A percentile compares a stretch with the other conserved stretches of the same genome.
Conservation (phyloP, 495 filamentous ascomycete species). For the Acidomyces sp. region DNA sequence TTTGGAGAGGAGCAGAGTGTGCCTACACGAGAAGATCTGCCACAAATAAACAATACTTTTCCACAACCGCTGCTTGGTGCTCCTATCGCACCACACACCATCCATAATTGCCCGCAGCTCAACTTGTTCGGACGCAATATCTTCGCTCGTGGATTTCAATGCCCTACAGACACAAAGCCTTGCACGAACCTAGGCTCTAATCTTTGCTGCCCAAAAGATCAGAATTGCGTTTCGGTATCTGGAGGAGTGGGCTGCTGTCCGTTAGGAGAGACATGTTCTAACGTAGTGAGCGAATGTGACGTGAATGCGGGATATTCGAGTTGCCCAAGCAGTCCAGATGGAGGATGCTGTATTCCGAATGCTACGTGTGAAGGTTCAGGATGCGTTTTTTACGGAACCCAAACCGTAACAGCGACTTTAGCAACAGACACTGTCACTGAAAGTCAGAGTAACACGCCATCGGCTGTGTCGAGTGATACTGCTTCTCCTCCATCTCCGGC, state of each 20-base stretch:
- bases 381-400: conserved; percentile 44
- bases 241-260: conserved; percentile 82
- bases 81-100: conserved; percentile 30
- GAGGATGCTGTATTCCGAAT: conserved; percentile 77
- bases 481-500: background rate
- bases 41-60: background rate
- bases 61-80: conserved; percentile 22
- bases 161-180: conserved; percentile 52
- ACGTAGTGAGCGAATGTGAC: conserved; percentile 49
- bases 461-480: background rate
- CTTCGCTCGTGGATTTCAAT: conserved; percentile 49
- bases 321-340: conserved; percentile 57
- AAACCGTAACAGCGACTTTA: conserved; percentile 18
- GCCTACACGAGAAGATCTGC: background rate
- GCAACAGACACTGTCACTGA: conserved; percentile 8
- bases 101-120: background rate
- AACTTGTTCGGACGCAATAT: conserved; percentile 20
- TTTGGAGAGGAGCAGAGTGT: conserved; percentile 2
- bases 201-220: conserved; percentile 58
- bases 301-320: conserved; percentile 41
- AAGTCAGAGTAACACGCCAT: background rate
- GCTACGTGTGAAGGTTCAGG: conserved; percentile 68
- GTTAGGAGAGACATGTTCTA: conserved; percentile 52
- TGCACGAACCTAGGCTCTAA: conserved; percentile 60
- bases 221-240: conserved; percentile 57